Evolutionary conservation across 176 grass and related monocot species (phyloP), one percentile per base, ranked within the genome.

Genomic region (Rhipidocladum racemiflorum): DNA sequence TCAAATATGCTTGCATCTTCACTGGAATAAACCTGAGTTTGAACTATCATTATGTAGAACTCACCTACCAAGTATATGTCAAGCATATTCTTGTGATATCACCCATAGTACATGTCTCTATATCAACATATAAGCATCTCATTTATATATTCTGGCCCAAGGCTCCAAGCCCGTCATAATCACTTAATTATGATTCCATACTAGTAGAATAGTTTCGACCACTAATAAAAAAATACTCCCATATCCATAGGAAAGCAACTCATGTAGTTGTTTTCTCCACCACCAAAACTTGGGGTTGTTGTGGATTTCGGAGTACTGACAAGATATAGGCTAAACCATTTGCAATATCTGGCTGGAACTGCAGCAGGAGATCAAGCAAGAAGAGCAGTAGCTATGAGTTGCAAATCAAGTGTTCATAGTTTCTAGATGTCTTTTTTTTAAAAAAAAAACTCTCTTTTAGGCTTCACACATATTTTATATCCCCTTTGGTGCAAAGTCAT

Each of bases 41-140:
- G 2, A 65, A 48, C 38, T 36, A 64, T 38, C 28, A 17, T 51
- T 25, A 16, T 30, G 46, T 38, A 23, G 16, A 66, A 72, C 48
- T 70, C 40, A 88, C 65, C 67, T 39, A 73, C 59, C 45, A 57
- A 56, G 59, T 45, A 88, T 73, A 65, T 59, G 36, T 39, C 43
- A 56, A 79, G 74, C 80, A 88, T 88, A 88, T 88, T 84, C 86
- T 13, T 25, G 4, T n/a, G 65, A 50, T 12, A 50, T 14, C 57
- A 36, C 43, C 16, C 29, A 4, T 36, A 29, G 32, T 53, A 43
- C 70, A 72, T 42, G 64, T 54, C 12, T 54, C 71, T 8, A 13
- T 48, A 29, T 77, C 81, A 79, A 9, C 38, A 45, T 1, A 46
- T 44, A 61, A 42, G 32, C 24, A 62, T 34, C 73, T 7, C 15